phyloP scores from a whole-genome alignment of 78 protist species.

The Dictyostelium firmibasis region DNA sequence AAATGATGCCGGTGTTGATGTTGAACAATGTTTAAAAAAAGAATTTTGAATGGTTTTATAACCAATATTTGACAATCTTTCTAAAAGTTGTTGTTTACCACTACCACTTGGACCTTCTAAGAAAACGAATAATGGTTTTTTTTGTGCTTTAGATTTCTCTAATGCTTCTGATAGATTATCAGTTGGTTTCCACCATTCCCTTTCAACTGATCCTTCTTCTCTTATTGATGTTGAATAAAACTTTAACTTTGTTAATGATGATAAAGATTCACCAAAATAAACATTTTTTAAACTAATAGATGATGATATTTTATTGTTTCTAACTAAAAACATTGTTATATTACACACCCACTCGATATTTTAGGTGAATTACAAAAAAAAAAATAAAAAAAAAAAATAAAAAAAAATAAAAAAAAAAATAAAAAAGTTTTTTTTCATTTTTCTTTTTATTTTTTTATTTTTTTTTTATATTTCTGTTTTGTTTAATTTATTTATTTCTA shows the following conservation, averaged over 20 bases:
- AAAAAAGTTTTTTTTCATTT: too few species aligned
- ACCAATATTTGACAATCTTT: conserved; percentile 40
- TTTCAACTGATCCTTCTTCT: conserved; percentile 37
- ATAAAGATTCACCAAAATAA: background rate
- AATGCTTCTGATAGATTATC: background rate
- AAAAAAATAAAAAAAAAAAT: too few species aligned
- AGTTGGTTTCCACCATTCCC: conserved; percentile 55
- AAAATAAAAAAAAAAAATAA: background rate
- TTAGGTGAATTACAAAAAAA: too few species aligned
- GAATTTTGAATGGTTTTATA: conserved; percentile 27
- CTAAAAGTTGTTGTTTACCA: conserved; percentile 58
- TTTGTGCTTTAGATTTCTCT: background rate
- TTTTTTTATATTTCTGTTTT: too few species aligned
- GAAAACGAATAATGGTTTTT: conserved; percentile 38
- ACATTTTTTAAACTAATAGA: background rate
- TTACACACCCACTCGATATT: background rate
- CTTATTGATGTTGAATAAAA: conserved; percentile 14
- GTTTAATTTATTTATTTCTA: too few species aligned
- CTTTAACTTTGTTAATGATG: background rate
- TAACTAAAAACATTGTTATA: background rate
- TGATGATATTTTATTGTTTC: background rate
- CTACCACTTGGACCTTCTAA: conserved; percentile 61
- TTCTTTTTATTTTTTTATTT: too few species aligned
- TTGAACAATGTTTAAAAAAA: background rate
- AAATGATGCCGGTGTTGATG: background rate